Evolutionary conservation across 306 rosid genomes (phyloP), one percentile per base, ranked within the genome.

Genomic region (Geum urbanum): DNA sequence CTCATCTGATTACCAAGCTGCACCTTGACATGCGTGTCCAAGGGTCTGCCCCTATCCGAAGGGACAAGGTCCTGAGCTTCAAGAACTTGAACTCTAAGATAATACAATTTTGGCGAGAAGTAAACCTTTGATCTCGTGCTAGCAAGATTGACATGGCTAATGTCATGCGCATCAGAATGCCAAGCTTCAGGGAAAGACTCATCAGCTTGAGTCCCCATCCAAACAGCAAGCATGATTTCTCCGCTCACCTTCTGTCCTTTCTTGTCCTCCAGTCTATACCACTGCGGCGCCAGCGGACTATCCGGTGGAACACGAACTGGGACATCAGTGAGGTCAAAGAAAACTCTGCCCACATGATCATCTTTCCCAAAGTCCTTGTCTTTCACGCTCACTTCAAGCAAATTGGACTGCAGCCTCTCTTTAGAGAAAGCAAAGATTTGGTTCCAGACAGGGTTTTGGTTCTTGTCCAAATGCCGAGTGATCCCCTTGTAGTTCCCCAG

Each of bases 141-240:
- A 4, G 97, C 49, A 24, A 94, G 86, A 71, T 94, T 87, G 3
- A 71, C 65, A 70, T 91, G 99, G 77, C 84, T 74, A 4, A 94
- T 35, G 49, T 72, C 88, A 59, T 94, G 99, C 8, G 99, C 99
- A 76, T 91, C 99, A 14, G 96, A 88, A 63, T 87, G 99, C 99
- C 99, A 94, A n/a, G 99, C 96, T 9, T 94, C 97, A 1, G 97
- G 82, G 56, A 94, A 94, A 0, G 89, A 84, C 79, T 91, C 99
- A 47, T 94, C 99, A 2, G 99, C 99, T 52, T 94, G 99, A 20
- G 97, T 94, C 74, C 99, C 99, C 82, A 87, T 75, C 98, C 98
- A 94, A 71, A 94, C 98, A 0, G 97, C 98, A 48, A 94, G 92
- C 98, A 94, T 91, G 24, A 94, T 41, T 63, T 94, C 99, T 9